phyloP scores from a whole-genome alignment of 768 basidiomycete species.

The Tephrocybe sp. region DNA sequence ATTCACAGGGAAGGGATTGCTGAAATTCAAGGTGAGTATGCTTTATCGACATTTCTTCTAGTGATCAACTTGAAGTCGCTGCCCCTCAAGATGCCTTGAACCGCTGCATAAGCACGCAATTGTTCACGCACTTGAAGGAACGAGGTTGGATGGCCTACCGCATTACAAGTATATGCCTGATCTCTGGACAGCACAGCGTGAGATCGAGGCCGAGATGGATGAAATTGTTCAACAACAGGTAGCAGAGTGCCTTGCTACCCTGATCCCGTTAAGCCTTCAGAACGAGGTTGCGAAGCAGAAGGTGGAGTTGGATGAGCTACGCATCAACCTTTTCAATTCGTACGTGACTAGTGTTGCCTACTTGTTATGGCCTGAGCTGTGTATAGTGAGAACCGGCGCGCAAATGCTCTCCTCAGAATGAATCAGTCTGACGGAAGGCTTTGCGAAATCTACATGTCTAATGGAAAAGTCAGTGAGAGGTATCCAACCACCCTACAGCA shows the following conservation, averaged over 20 bases:
- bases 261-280: slow-evolving; percentile 48
- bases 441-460: slow-evolving; percentile 43
- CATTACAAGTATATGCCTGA: background rate
- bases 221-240: slow-evolving; percentile 50
- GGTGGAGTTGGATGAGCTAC: slow-evolving; percentile 42
- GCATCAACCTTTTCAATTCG: slow-evolving; percentile 54
- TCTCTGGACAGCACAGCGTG: slow-evolving; percentile 39
- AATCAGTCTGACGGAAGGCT: slow-evolving; percentile 38
- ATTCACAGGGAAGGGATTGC: slow-evolving; percentile 40
- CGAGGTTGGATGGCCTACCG: slow-evolving; percentile 33
- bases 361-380: background rate
- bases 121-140: slow-evolving; percentile 40
- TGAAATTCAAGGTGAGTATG: slow-evolving; percentile 46
- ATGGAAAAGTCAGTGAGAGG: slow-evolving; percentile 42
- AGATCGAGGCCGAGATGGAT: slow-evolving; percentile 47
- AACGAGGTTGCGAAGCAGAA: slow-evolving; percentile 43
- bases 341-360: slow-evolving; percentile 25
- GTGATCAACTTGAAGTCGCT: background rate
- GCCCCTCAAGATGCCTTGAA: slow-evolving; percentile 41
- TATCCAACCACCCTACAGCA: slow-evolving; percentile 52
- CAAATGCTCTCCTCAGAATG: slow-evolving; percentile 45
- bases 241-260: slow-evolving; percentile 37
- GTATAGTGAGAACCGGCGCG: slow-evolving; percentile 53
- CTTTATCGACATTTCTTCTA: background rate
- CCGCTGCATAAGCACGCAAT: slow-evolving; percentile 39